Evolutionary conservation across 2,329 filamentous ascomycete genomes (phyloP), one percentile per base, ranked within the genome.

Genomic region (Ophiocordyceps camponoti-saundersi): DNA sequence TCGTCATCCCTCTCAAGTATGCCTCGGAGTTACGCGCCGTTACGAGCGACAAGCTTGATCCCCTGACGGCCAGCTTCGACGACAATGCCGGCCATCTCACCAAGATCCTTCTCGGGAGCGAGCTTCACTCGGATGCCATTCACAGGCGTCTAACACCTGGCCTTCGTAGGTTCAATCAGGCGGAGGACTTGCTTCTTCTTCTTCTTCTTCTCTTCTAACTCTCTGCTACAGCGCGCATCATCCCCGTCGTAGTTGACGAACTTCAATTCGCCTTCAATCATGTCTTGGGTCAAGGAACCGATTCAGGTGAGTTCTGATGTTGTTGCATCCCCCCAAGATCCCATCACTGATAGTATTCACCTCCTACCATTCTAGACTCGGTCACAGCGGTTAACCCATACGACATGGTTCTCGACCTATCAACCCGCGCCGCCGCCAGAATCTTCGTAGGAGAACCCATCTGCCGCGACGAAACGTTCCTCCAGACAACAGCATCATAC

Each of bases 51-150:
- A 50, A 50, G 32, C 46, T 52, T 0, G 50, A 52, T 18, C 44
- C 50, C 16, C 42, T 52, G 18, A 52, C 48, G 13, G 50, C 50
- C n/a, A 50, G 48, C 44, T 52, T 52, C n/a, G 48, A 50, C 11
- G 50, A 52, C 26, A 52, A 52, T 29, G 50, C 48, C 16, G 50
- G 50, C 23, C 41, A 34, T 21, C 48, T 52, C 15, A 52, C 50
- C 32, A 18, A 22, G 3, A 50, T 52, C 10, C 30, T 52, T 16
- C 44, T 52, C 7, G 48, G 43, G 6, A 52, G 50, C 23, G 48
- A 52, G 16, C 46, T 52, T 13, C 50, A 52, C 44, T 50, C 50
- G 13, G 47, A 48, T 21, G 50, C 48, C 7, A 52, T 52, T 20
- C 50, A 49, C 10, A 42, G 47, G n/a, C 47, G 47, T 13, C 34